Evolutionary conservation across 257 asterid genomes (phyloP).

Genomic region (Plantago elongata): DNA sequence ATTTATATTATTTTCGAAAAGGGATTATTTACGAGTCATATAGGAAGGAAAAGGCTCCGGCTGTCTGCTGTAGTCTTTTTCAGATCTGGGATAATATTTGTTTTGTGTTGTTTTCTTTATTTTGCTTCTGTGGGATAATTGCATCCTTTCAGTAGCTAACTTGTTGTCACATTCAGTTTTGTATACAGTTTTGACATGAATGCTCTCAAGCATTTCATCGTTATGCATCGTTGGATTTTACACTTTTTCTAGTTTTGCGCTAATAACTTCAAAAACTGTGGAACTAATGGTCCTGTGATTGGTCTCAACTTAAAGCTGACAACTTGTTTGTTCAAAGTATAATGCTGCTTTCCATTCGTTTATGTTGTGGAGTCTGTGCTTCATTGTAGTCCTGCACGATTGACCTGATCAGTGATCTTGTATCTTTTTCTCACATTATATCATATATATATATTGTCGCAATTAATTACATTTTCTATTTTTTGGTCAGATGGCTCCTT

Average conservation of each 20-base stretch:
- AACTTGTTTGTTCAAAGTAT: slow-evolving; percentile 8
- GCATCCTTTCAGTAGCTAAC: not conserved
- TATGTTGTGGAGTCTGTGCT: slow-evolving; percentile 1
- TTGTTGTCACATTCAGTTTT: not conserved
- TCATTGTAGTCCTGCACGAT: slow-evolving; percentile 4
- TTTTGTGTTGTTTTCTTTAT: too few species aligned
- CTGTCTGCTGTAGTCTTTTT: not conserved
- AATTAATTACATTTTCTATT: not conserved
- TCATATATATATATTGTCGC: not conserved
- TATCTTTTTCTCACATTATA: not conserved
- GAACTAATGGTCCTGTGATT: not conserved
- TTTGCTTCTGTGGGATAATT: too few species aligned
- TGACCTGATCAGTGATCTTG: not conserved
- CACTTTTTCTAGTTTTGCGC: slow-evolving; percentile 11
- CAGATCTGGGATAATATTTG: not conserved
- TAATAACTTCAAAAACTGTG: not conserved
- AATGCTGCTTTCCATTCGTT: slow-evolving; percentile 5
- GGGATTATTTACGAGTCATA: not conserved
- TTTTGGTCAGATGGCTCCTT: slow-evolving; percentile 30
- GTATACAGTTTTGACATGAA: not conserved
- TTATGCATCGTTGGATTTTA: slow-evolving; percentile 14
- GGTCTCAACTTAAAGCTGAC: not conserved
- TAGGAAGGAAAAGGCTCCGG: not conserved
- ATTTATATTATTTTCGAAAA: slow-evolving; percentile 1
- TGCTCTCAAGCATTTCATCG: not conserved